phyloP scores from a whole-genome alignment of 2,329 filamentous ascomycete genomes.

The Penicillium polonicum region DNA sequence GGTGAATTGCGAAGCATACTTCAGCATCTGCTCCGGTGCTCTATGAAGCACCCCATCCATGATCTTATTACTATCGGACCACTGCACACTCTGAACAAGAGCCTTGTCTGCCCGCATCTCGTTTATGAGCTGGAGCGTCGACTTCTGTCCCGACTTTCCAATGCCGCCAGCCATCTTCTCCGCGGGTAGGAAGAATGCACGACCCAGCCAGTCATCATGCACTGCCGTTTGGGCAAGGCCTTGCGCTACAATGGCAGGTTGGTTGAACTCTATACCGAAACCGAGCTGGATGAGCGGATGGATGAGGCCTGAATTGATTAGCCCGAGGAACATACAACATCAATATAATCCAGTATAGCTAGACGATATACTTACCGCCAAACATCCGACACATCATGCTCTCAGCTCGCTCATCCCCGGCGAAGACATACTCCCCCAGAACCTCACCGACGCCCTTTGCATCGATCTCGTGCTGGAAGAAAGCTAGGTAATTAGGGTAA shows the following conservation, averaged over 20 bases:
- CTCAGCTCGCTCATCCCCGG: constrained; percentile 62
- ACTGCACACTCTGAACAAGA: constrained; percentile 54
- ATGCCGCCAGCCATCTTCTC: constrained; percentile 37
- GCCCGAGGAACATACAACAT: not conserved
- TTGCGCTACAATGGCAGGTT: constrained; percentile 78
- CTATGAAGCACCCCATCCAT: constrained; percentile 66
- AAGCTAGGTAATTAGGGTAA: constrained; percentile 73
- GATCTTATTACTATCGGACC: constrained; percentile 62
- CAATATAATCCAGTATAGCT: constrained; percentile 4
- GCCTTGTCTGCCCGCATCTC: constrained; percentile 58
- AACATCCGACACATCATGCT: constrained; percentile 69
- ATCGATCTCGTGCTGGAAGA: constrained; percentile 73
- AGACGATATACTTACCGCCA: constrained; percentile 48
- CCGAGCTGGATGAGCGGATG: constrained; percentile 84
- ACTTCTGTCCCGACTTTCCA: constrained; percentile 33
- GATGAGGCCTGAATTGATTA: constrained; percentile 55
- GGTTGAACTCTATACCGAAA: constrained; percentile 78
- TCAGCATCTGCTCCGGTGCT: constrained; percentile 63
- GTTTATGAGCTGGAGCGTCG: constrained; percentile 61
- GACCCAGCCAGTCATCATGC: constrained; percentile 58
- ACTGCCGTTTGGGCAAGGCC: constrained; percentile 74
- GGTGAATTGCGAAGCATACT: constrained; percentile 58
- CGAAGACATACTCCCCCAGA: constrained; percentile 67
- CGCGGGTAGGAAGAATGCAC: constrained; percentile 49
- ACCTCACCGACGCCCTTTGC: constrained; percentile 60